Conservation (phyloP, 192 early-diverging fungal species). For the Backusella mclennaniae region DNA sequence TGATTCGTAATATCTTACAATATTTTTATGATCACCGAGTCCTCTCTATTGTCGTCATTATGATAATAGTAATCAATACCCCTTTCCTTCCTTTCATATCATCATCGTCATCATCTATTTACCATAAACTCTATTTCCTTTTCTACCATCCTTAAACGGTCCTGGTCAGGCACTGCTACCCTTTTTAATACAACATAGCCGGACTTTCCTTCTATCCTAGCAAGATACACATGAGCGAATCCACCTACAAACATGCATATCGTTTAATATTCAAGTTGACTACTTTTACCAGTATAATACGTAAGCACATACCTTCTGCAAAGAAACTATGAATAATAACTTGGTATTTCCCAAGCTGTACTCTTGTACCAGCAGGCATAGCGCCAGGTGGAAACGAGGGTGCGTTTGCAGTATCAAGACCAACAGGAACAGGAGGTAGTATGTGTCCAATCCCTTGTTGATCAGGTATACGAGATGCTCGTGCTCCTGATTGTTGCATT, state of each 20-base stretch:
- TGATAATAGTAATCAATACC: background rate
- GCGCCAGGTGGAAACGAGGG: conserved; percentile 50
- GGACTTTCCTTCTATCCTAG: conserved; percentile 50
- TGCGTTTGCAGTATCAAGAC: conserved; percentile 24
- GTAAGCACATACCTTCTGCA: conserved; percentile 60
- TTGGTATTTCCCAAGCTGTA: conserved; percentile 52
- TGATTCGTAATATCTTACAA: conserved; percentile 79
- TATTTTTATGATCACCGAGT: conserved; percentile 76
- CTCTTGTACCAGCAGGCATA: conserved; percentile 60
- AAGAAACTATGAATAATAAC: conserved; percentile 75
- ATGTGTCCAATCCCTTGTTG: conserved; percentile 39
- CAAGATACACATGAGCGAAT: conserved; percentile 91
- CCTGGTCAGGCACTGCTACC: conserved; percentile 68
- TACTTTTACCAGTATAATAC: background rate
- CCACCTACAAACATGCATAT: conserved; percentile 56
- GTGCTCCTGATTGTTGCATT: conserved; percentile 13
- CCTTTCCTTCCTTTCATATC: background rate
- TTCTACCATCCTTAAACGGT: conserved; percentile 59
- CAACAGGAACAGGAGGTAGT: conserved; percentile 32
- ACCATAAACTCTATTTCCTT: conserved; percentile 83
- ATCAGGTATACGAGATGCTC: conserved; percentile 35
- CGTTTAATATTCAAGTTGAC: background rate
- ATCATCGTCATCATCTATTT: conserved; percentile 9
- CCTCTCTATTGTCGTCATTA: conserved; percentile 44
- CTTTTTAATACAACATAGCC: conserved; percentile 79